Base-by-base conservation (phyloP, 306 rosid species). In the Luffa acutangula region DNA sequence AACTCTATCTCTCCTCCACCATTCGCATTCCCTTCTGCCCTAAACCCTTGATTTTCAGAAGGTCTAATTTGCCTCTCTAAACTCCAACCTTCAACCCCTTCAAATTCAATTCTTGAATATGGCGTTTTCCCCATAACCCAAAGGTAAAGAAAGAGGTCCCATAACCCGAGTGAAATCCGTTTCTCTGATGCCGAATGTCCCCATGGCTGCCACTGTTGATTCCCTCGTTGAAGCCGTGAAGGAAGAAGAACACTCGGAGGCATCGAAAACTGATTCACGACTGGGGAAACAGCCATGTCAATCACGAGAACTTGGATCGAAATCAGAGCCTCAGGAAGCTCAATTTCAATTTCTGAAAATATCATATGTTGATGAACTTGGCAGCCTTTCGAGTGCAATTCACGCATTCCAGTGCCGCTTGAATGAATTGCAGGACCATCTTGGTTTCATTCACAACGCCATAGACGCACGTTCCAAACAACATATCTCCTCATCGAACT, bases 371-470 rank as follows among this genome's bases (percentile, higher is more conserved):
- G 78, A 78, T 80, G 67, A 84, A 80, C 89, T 89, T 41, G 84
- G 69, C 80, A 49, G 85, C 56, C 62, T 85, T 15, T 56, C 93
- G 9, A 33, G 43, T 46, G 82, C 87, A 4, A 85, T 85, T 6
- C 84, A 79, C 39, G 34, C 82, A 17, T 87, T 89, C 85, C 87
- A 79, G 14, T 75, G 42, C 53, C 81, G 85, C 75, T 89, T 77
- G 43, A 85, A 85, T 25, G 90, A 87, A 42, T 75, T 89, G 20
- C 89, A 85, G 59, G 83, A 81, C 18, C 90, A 89, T 60, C 84
- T 89, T 31, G 73, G 82, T 34, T 89, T 79, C 83, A 89, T 87
- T 31, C 82, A 77, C 7, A 83, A 81, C 41, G 80, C 89, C 80
- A 85, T 87, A 9, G 85, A 79, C 17, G 13, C 83, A 0, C 84